phyloP scores from a whole-genome alignment of 257 asterid species.

The Oldenlandia corymbosa region DNA sequence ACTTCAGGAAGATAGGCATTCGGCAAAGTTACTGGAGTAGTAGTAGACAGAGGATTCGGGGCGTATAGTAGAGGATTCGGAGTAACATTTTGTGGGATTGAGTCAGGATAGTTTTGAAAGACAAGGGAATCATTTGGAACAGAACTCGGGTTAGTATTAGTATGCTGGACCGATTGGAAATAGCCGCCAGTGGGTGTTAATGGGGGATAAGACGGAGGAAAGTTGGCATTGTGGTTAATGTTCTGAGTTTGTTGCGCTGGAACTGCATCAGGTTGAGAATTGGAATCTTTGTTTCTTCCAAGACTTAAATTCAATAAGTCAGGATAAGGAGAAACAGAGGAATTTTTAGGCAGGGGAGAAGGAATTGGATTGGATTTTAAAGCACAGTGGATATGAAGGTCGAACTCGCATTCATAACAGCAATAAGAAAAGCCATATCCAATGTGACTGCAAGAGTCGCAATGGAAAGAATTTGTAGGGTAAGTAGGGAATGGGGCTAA shows the following conservation, averaged over 20 bases:
- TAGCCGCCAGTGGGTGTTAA: neutral
- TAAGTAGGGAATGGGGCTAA: constrained; percentile 55
- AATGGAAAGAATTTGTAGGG: constrained; percentile 39
- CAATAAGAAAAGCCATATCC: constrained; percentile 53
- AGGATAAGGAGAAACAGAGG: constrained; percentile 14
- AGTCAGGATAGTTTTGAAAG: too few relatives aligned
- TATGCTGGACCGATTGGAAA: neutral
- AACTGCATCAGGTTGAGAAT: neutral
- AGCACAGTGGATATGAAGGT: constrained; percentile 63
- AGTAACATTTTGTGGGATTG: neutral
- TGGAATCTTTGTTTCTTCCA: too few relatives aligned
- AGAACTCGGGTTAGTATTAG: neutral
- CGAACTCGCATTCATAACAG: constrained; percentile 64
- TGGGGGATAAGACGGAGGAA: neutral
- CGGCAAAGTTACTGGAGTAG: neutral
- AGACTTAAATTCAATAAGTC: constrained; percentile 9
- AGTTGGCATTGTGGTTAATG: constrained; percentile 1
- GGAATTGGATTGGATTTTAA: constrained; percentile 13
- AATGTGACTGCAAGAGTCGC: constrained; percentile 42
- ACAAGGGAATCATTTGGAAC: neutral
- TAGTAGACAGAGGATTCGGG: neutral
- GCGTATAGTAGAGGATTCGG: neutral
- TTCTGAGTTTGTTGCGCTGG: neutral
- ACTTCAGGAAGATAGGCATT: neutral
- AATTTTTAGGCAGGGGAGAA: constrained; percentile 11